Percentiles rank a stretch among this genome's conserved stretches.
Conservation (phyloP, 441 rosid species). For the Mallotus repandus region DNA sequence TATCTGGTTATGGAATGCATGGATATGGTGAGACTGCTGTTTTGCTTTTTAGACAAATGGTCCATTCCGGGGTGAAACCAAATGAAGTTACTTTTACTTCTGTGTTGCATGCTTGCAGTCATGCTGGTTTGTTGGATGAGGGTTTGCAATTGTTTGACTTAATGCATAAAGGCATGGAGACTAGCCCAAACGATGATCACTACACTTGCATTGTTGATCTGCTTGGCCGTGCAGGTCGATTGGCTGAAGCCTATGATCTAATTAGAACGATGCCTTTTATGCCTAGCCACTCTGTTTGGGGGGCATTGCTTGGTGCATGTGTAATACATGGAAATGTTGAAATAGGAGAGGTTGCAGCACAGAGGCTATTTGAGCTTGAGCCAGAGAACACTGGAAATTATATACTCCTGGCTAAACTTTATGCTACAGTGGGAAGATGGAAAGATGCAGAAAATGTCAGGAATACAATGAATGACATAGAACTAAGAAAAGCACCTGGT, state of each 20-base stretch:
- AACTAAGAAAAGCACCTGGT: conserved; percentile 26
- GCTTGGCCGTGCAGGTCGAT: conserved; percentile 66
- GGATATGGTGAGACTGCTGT: conserved; percentile 51
- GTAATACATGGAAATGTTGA: conserved; percentile 66
- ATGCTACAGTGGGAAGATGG: conserved; percentile 79
- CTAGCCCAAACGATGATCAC: conserved; percentile 56
- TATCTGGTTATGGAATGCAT: conserved; percentile 74
- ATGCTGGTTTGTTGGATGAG: conserved; percentile 58
- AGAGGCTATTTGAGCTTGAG: conserved; percentile 57
- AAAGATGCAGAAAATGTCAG: conserved; percentile 63
- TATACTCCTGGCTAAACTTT: conserved; percentile 65
- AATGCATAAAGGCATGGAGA: conserved; percentile 45
- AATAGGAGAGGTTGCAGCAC: conserved; percentile 68
- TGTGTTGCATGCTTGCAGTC: conserved; percentile 70
- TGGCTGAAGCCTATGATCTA: conserved; percentile 52
- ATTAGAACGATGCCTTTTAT: conserved; percentile 53
- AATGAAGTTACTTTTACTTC: conserved; percentile 73
- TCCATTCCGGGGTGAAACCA: conserved; percentile 57
- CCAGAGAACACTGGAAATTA: conserved; percentile 62
- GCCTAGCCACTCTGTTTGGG: conserved; percentile 63
- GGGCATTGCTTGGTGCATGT: conserved; percentile 70
- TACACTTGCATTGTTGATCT: conserved; percentile 71
- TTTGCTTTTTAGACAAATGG: conserved; percentile 64
- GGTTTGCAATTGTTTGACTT: conserved; percentile 55
- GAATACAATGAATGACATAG: conserved; percentile 21